Conservation (phyloP, 139 green algal genomes). For the Coccomyxa sp. region DNA sequence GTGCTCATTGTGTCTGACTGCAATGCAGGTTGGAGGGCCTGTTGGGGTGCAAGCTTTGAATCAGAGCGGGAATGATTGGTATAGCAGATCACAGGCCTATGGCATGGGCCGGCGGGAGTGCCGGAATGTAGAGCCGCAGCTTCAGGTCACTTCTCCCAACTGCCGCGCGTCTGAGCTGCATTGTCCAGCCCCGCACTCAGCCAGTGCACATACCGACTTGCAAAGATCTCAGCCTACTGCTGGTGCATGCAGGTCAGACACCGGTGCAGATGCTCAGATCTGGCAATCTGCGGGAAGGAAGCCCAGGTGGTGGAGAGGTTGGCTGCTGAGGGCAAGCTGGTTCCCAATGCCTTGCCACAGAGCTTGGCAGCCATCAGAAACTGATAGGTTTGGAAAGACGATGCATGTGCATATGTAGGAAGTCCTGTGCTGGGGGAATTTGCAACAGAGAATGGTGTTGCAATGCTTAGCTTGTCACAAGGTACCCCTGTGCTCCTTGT, state of each 20-base stretch:
- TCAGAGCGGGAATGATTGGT: constrained; percentile 11
- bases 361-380: too few species aligned
- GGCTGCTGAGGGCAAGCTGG: constrained; percentile 17
- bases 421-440: too few species aligned
- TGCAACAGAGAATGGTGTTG: too few species aligned
- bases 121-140: background rate
- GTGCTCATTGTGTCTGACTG: background rate
- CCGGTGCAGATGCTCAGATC: constrained; percentile 37
- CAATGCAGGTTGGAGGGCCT: constrained; percentile 5
- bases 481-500: too few species aligned
- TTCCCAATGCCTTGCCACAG: constrained; percentile 21
- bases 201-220: background rate
- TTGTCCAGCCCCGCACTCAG: background rate
- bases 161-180: background rate
- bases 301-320: constrained; percentile 12
- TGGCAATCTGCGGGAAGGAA: constrained; percentile 27
- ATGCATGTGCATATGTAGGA: too few species aligned
- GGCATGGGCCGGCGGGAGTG: constrained; percentile 14
- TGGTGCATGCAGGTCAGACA: constrained; percentile 33
- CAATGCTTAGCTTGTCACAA: too few species aligned
- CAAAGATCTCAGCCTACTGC: too few species aligned
- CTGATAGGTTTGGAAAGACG: too few species aligned
- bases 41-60: constrained; percentile 8
- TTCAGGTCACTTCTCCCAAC: constrained; percentile 5
- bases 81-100: background rate